Base-by-base conservation (phyloP, 179 eudicot species). In the Beta lomatogona region DNA sequence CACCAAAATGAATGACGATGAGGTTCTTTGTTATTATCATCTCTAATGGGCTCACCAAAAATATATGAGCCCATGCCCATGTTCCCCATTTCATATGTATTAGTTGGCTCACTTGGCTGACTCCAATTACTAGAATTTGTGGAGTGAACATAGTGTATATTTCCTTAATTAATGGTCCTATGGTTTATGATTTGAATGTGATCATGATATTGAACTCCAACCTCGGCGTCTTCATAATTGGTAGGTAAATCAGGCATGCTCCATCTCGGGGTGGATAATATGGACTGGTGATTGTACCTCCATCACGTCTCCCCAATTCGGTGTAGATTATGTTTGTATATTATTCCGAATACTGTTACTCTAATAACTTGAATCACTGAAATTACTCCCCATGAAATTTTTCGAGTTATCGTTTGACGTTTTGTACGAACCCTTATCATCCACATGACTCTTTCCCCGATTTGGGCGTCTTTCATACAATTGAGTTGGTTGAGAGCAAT, bases 91-190 rank as follows among this genome's bases (percentile, higher is more conserved):
- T 2, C n/a, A 57, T 57, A 63, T 8, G 28, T 36, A 36, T 36
- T 36, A 36, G 41, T 36, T 36, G 41, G 41, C 4, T 36, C 4
- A 36, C 41, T 36, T 36, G 41, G 31, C 8, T 61, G 3, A 10
- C n/a, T 6, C 9, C 54, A 58, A 61, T 48, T 36, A 36, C 41
- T 36, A 36, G 41, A 77, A 14, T 45, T 45, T 7, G 71, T n/a
- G 19, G 52, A 46, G 14, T 31, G 25, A 54, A 68, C 12, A 36
- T 66, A 68, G 21, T 67, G 81, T 2, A 28, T 22, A 15, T 9
- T n/a, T 1, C 75, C 81, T 3, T 67, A 68, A 15, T 31, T 78
- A 1, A 66, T 77, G 45, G 22, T 77, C 7, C 80, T 72, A 52
- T 77, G 64, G 31, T 77, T 65, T 45, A 50, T 31, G 18, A 78